Conservation (phyloP, 208 protist species). For the Crithidia acanthocephali region DNA sequence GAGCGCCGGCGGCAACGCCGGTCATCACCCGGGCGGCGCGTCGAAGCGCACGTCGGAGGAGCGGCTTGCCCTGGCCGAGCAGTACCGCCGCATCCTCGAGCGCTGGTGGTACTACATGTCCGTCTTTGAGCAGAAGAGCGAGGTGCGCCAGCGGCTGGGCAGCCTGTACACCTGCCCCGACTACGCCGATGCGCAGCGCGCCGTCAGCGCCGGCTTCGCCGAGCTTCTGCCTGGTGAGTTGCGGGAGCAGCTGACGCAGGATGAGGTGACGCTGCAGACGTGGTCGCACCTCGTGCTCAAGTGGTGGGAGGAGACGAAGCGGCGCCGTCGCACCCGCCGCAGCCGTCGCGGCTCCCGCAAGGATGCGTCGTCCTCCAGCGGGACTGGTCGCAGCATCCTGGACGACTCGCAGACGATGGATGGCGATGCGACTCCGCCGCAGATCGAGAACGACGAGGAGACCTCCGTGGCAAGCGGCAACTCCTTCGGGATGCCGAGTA, state of each 20-base stretch:
- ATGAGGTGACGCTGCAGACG: slow-evolving; percentile 26
- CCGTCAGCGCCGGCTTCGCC: neutral
- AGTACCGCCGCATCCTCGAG: slow-evolving; percentile 32
- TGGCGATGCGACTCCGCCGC: slow-evolving; percentile 10
- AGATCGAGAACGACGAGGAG: slow-evolving; percentile 9
- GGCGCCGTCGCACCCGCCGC: slow-evolving; percentile 16
- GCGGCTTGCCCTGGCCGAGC: slow-evolving; percentile 7
- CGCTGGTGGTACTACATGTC: slow-evolving; percentile 35
- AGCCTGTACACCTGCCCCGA: slow-evolving; percentile 15
- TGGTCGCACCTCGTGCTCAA: slow-evolving; percentile 26
- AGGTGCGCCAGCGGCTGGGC: slow-evolving; percentile 27
- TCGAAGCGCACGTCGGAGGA: slow-evolving; percentile 4
- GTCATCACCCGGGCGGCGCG: neutral
- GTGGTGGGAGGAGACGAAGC: slow-evolving; percentile 40
- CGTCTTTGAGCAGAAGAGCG: slow-evolving; percentile 22
- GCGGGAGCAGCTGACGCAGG: slow-evolving; percentile 10
- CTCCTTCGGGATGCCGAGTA: slow-evolving; percentile 17
- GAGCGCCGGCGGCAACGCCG: neutral
- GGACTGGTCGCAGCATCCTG: slow-evolving; percentile 1
- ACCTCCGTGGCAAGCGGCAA: slow-evolving; percentile 20
- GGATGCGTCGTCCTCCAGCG: slow-evolving; percentile 15
- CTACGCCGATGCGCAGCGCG: slow-evolving; percentile 20
- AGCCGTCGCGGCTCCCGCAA: slow-evolving; percentile 14
- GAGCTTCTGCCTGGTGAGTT: slow-evolving; percentile 10
- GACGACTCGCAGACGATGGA: slow-evolving; percentile 17